phyloP scores from a whole-genome alignment of 2,329 filamentous ascomycete genomes.

The Ceratocystis variospora region DNA sequence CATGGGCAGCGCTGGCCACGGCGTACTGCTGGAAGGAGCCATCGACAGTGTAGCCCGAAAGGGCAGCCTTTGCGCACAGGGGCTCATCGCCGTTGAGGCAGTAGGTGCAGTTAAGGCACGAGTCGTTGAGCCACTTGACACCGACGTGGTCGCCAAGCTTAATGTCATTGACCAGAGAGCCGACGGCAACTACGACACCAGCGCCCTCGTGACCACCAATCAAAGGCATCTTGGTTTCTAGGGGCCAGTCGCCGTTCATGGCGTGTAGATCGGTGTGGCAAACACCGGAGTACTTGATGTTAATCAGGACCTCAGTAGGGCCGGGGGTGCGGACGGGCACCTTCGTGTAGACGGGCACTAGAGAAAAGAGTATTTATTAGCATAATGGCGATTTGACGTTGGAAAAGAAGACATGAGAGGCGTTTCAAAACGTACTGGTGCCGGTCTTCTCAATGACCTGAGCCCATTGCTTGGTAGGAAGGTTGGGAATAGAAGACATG shows the following conservation, averaged over 20 bases:
- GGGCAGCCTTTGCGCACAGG: conserved; percentile 57
- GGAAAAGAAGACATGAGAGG: conserved; percentile 4
- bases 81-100: conserved; percentile 72
- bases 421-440: conserved; percentile 38
- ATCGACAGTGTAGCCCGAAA: conserved; percentile 88
- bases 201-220: conserved; percentile 73
- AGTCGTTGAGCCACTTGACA: conserved; percentile 87
- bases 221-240: conserved; percentile 67
- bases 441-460: conserved; percentile 77
- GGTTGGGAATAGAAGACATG: conserved; percentile 28
- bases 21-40: conserved; percentile 88
- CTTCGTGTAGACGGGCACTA: conserved; percentile 57
- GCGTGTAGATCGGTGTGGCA: conserved; percentile 77
- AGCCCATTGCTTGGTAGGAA: conserved; percentile 81
- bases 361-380: not conserved
- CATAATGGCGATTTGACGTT: not conserved
- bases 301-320: conserved; percentile 81
- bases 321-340: conserved; percentile 71
- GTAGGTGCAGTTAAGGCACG: conserved; percentile 70
- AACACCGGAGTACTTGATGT: conserved; percentile 80
- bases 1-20: conserved; percentile 73
- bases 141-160: conserved; percentile 75
- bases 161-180: conserved; percentile 62
- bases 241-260: conserved; percentile 79
- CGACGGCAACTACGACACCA: conserved; percentile 67